Percentiles rank a stretch among this genome's conserved stretches.
phyloP scores from a whole-genome alignment of 352 stramenopile species.

The Aphanomyces invadans region DNA sequence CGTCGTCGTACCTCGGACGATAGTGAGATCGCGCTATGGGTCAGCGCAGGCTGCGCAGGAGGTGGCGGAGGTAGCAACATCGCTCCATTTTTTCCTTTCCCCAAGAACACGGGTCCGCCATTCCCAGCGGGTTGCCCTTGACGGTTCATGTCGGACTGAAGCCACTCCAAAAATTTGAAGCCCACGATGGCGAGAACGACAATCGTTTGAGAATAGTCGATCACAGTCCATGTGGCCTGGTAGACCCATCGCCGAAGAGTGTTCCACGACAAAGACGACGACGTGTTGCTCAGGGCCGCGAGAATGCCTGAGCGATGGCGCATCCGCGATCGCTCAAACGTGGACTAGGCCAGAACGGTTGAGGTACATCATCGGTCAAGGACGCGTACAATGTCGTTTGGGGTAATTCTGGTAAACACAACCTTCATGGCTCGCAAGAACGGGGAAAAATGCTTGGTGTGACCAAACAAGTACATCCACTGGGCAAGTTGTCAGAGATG shows the following conservation, averaged over 20 bases:
- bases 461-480: constrained; percentile 80
- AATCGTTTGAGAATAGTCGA: constrained; percentile 78
- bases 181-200: constrained; percentile 63
- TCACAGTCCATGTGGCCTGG: constrained; percentile 48
- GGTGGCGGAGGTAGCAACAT: constrained; percentile 56
- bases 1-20: constrained; percentile 24
- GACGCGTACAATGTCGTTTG: constrained; percentile 50
- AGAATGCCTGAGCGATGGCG: constrained; percentile 16
- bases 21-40: constrained; percentile 19
- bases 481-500: constrained; percentile 25
- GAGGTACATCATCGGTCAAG: constrained; percentile 24
- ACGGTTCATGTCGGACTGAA: constrained; percentile 63
- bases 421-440: constrained; percentile 67
- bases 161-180: constrained; percentile 85
- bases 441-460: constrained; percentile 76
- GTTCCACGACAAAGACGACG: constrained; percentile 36
- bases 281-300: constrained; percentile 29
- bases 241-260: constrained; percentile 39
- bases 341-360: constrained; percentile 35
- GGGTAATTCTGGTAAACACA: constrained; percentile 58
- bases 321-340: constrained; percentile 6
- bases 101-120: neutral
- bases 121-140: constrained; percentile 42
- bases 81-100: constrained; percentile 23
- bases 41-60: constrained; percentile 56